Evolutionary conservation across 192 early-diverging fungal genomes (phyloP).

Genomic region (Phycomyces nitens): DNA sequence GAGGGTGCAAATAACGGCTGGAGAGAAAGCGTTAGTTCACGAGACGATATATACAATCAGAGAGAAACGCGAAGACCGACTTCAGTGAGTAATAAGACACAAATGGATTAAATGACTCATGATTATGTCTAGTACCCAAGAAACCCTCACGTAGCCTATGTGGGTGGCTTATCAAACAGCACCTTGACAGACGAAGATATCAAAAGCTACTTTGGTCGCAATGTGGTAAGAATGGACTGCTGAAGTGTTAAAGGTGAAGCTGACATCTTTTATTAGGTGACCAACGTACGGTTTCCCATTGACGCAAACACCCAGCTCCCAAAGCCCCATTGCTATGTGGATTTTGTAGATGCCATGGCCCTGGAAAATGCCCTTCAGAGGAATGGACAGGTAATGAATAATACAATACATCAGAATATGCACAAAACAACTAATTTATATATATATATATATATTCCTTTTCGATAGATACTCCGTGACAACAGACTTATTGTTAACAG

Average conservation of each 20-base stretch:
- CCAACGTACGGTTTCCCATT: constrained; percentile 31
- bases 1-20: no score
- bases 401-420: constrained; percentile 27
- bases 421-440: constrained; percentile 32
- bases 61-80: no score
- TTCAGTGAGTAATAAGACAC: no score
- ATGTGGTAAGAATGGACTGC: constrained; percentile 30
- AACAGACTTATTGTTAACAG: constrained; percentile 33
- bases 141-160: constrained; percentile 24
- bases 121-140: background rate
- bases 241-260: constrained; percentile 3
- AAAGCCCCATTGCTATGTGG: constrained; percentile 38
- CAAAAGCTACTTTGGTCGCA: constrained; percentile 28
- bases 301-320: constrained; percentile 27
- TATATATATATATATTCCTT: constrained; percentile 33
- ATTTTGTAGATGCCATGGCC: constrained; percentile 26
- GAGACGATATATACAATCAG: no score
- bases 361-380: constrained; percentile 28
- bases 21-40: no score
- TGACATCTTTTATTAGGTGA: constrained; percentile 28
- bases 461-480: constrained; percentile 18
- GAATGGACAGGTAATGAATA: constrained; percentile 29
- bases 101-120: no score
- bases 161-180: constrained; percentile 25
- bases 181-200: constrained; percentile 37